A percentile compares a stretch with the other conserved stretches of the same genome.
phyloP scores from a whole-genome alignment of 768 basidiomycete species.

The Xerocomus spinulosus region DNA sequence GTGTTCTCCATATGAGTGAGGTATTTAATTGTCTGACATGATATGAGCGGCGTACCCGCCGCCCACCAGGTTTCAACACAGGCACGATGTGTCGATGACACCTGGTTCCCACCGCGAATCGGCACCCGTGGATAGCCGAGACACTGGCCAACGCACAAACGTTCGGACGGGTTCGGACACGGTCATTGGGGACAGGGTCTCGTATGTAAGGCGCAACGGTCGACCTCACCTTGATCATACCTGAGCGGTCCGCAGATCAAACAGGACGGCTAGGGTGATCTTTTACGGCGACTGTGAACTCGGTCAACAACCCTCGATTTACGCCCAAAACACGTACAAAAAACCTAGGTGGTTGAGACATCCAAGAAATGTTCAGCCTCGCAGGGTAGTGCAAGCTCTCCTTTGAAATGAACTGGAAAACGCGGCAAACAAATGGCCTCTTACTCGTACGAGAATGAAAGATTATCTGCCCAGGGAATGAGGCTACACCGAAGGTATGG shows the following conservation, averaged over 20 bases:
- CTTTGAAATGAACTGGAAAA: neutral
- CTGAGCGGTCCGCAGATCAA: too few relatives aligned
- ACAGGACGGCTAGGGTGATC: too few relatives aligned
- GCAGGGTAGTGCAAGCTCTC: neutral
- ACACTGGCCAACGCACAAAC: too few relatives aligned
- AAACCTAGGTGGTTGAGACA: neutral
- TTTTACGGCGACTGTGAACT: too few relatives aligned
- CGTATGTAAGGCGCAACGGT: neutral
- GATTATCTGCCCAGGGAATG: slow-evolving; percentile 32
- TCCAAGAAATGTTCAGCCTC: slow-evolving; percentile 9
- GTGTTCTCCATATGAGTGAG: too few relatives aligned
- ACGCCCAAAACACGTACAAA: slow-evolving; percentile 10
- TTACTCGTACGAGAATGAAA: slow-evolving; percentile 8
- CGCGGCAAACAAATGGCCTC: neutral
- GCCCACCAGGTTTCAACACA: too few relatives aligned
- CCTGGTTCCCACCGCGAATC: too few relatives aligned
- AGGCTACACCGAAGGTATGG: slow-evolving; percentile 22
- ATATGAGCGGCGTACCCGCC: neutral
- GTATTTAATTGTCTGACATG: neutral
- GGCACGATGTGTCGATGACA: too few relatives aligned
- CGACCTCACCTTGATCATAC: neutral
- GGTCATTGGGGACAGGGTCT: too few relatives aligned
- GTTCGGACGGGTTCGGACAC: too few relatives aligned
- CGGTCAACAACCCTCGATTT: neutral
- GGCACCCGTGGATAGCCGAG: neutral